These are phyloP conservation scores for Suillus paluster DNA, from an alignment of 768 basidiomycete species.

Conservation along the genomic window DNA sequence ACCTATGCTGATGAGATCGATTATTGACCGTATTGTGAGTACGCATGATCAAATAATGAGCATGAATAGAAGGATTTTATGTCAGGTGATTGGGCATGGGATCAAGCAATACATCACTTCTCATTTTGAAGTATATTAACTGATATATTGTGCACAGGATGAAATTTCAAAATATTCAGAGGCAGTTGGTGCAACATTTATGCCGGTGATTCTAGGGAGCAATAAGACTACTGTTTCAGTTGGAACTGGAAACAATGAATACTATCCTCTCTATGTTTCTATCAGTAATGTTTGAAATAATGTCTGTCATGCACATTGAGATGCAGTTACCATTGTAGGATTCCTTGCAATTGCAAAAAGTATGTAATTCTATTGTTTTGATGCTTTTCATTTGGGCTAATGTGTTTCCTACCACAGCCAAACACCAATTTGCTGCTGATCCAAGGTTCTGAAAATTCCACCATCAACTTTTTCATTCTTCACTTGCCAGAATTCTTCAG, in stretches of 20 bases:
- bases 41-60: constrained; percentile 1
- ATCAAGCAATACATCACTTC: constrained; percentile 32
- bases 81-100: constrained; percentile 35
- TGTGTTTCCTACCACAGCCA: too few relatives aligned
- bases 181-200: constrained; percentile 22
- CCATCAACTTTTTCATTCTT: constrained; percentile 36
- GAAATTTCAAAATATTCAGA: constrained; percentile 22
- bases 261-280: constrained; percentile 28
- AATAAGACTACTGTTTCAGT: constrained; percentile 35
- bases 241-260: constrained; percentile 28
- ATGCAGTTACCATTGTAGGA: constrained; percentile 20
- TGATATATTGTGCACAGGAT: constrained; percentile 19
- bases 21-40: constrained; percentile 18
- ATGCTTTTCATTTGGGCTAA: too few relatives aligned
- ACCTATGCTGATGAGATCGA: constrained; percentile 26
- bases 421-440: constrained; percentile 13
- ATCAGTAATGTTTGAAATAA: constrained; percentile 27
- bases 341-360: constrained; percentile 28
- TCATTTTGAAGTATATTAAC: too few relatives aligned
- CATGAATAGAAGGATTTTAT: constrained; percentile 23
- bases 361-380: background rate
- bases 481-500: constrained; percentile 29
- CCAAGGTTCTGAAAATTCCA: constrained; percentile 31
- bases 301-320: constrained; percentile 24
- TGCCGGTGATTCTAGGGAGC: constrained; percentile 25